Conservation (phyloP, 2,329 filamentous ascomycete species). For the Colletotrichum spaethianum region DNA sequence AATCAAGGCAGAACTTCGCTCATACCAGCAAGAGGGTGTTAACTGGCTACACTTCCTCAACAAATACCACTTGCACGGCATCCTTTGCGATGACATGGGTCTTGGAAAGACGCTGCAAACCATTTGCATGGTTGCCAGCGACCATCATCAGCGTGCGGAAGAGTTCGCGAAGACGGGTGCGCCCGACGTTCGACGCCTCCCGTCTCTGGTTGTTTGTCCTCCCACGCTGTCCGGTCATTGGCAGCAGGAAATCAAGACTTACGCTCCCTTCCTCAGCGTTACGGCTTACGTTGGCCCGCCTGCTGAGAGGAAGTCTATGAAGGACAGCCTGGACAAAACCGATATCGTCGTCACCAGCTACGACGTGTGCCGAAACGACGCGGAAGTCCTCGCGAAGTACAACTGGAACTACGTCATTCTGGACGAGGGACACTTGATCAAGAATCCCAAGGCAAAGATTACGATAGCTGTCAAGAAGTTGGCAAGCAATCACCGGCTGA, state of each 20-base stretch:
- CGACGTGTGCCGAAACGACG: conserved; percentile 96
- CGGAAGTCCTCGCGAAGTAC: conserved; percentile 84
- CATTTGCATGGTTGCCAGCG: conserved; percentile 96
- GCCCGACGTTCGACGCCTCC: conserved; percentile 82
- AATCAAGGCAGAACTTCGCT: conserved; percentile 96
- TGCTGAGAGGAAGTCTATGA: conserved; percentile 80
- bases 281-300: conserved; percentile 94
- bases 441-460: conserved; percentile 98
- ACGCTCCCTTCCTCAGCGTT: conserved; percentile 92
- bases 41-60: conserved; percentile 99
- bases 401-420: conserved; percentile 98
- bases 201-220: conserved; percentile 95
- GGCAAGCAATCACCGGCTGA: conserved; percentile 92
- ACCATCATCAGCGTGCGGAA: conserved; percentile 93
- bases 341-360: conserved; percentile 98
- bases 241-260: conserved; percentile 97
- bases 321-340: conserved; percentile 78
- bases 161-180: conserved; percentile 88
- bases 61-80: conserved; percentile 96
- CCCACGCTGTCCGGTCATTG: conserved; percentile 97
- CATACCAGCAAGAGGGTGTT: conserved; percentile 98
- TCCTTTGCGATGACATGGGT: conserved; percentile 99
- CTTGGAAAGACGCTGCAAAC: conserved; percentile 98
- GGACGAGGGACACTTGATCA: conserved; percentile 98
- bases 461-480: conserved; percentile 93